phyloP scores from a whole-genome alignment of 805 yeast genomes.

The Alloascoidea hylecoeti region DNA sequence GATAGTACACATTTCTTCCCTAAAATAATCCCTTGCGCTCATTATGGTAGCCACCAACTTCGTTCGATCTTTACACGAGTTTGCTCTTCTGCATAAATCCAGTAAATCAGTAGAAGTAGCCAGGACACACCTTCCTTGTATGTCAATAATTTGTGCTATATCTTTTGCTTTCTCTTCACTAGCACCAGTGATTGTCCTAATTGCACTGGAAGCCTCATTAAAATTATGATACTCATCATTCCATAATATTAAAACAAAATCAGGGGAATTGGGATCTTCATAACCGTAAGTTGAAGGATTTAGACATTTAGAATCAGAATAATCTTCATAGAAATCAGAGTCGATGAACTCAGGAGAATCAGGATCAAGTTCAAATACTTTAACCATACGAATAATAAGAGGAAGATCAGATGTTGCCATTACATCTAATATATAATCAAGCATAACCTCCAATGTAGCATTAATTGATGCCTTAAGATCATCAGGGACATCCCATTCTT shows the following conservation, averaged over 20 bases:
- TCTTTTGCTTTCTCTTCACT: slow-evolving; percentile 16
- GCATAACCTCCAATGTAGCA: slow-evolving; percentile 18
- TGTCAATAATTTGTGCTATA: slow-evolving; percentile 31
- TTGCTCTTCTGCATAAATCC: slow-evolving; percentile 5
- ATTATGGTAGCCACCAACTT: slow-evolving; percentile 50
- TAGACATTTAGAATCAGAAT: too few species aligned
- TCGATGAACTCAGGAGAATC: too few species aligned
- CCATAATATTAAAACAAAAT: slow-evolving; percentile 48
- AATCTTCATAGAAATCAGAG: too few species aligned
- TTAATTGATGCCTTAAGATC: neutral
- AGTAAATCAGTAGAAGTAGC: slow-evolving; percentile 17
- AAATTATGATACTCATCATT: slow-evolving; percentile 65
- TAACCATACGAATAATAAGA: slow-evolving; percentile 15
- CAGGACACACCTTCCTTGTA: slow-evolving; percentile 35
- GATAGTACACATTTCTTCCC: slow-evolving; percentile 73
- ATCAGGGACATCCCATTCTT: neutral
- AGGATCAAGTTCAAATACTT: slow-evolving; percentile 9
- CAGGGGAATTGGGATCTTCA: slow-evolving; percentile 9
- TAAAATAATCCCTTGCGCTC: slow-evolving; percentile 50
- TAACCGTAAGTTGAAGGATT: slow-evolving; percentile 3
- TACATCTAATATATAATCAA: slow-evolving; percentile 31
- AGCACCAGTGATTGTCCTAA: slow-evolving; percentile 20
- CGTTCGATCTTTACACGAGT: slow-evolving; percentile 33
- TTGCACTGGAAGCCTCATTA: slow-evolving; percentile 35
- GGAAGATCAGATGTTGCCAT: slow-evolving; percentile 22